Percentiles rank a stretch among this genome's conserved stretches.
phyloP scores from a whole-genome alignment of 2,329 filamentous ascomycete genomes.

The Xylaria sp. region DNA sequence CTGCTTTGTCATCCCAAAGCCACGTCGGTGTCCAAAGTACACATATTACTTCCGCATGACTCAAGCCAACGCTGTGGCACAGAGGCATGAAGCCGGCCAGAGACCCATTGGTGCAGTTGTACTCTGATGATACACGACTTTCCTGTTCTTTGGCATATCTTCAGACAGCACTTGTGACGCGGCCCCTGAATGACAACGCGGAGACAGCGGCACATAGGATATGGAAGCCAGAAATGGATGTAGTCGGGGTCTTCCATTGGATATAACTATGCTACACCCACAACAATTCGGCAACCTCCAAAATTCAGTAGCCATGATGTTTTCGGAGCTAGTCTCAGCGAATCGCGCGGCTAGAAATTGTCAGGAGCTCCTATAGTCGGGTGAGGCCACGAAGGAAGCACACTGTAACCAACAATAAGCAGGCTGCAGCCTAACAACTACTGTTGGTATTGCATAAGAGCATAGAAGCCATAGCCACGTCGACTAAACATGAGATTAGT shows the following conservation, averaged over 20 bases:
- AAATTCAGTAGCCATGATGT: background rate
- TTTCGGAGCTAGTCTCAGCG: background rate
- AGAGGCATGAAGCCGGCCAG: background rate
- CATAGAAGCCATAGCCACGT: constrained; percentile 5
- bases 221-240: background rate
- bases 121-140: background rate
- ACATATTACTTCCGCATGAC: background rate
- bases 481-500: background rate
- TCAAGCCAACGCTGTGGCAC: background rate
- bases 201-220: background rate
- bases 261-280: background rate
- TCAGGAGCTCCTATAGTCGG: background rate
- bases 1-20: background rate
- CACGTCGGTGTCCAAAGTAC: too few relatives aligned
- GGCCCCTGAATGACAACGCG: background rate
- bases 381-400: background rate
- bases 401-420: background rate
- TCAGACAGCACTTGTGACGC: background rate
- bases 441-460: background rate
- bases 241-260: background rate
- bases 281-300: background rate
- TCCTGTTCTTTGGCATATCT: too few relatives aligned
- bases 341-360: background rate
- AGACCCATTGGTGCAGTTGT: too few relatives aligned
- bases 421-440: constrained; percentile 18